Conservation (phyloP, 2,329 filamentous ascomycete species). For the Fusarium nanum region DNA sequence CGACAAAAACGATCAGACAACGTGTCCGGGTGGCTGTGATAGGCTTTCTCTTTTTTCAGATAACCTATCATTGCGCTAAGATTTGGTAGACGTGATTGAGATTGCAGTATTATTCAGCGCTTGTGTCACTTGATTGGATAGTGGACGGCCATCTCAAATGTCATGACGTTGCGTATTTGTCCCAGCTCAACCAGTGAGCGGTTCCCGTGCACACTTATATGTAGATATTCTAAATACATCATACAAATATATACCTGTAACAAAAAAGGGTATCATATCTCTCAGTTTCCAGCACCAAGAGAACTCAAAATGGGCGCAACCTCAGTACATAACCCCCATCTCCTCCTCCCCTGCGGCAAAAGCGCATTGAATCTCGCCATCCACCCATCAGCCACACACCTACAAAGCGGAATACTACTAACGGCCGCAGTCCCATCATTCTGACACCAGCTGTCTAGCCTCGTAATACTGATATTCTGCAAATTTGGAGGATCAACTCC, state of each 20-base stretch:
- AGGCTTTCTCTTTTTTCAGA: no score
- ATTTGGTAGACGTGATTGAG: no score
- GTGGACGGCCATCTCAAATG: no score
- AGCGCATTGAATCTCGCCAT: conserved; percentile 42
- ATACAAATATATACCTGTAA: background rate
- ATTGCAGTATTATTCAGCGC: no score
- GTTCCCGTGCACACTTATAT: background rate
- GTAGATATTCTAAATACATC: background rate
- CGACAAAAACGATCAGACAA: no score
- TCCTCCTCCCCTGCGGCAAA: conserved; percentile 32
- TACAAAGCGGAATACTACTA: conserved; percentile 49
- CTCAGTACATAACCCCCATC: conserved; percentile 39
- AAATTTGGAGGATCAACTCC: conserved; percentile 37
- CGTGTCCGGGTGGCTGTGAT: no score
- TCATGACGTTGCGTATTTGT: background rate
- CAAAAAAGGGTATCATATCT: conserved; percentile 11
- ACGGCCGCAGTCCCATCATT: conserved; percentile 41
- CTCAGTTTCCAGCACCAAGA: conserved; percentile 10
- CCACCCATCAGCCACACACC: conserved; percentile 46
- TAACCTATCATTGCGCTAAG: no score
- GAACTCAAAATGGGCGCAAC: conserved; percentile 40
- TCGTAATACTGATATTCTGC: conserved; percentile 35
- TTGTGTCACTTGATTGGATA: no score
- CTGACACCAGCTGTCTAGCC: conserved; percentile 48
- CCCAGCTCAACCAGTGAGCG: background rate